These are phyloP conservation scores for Ogataea dorogensis DNA, from an alignment of 805 yeast genomes.

Conservation along the genomic window DNA sequence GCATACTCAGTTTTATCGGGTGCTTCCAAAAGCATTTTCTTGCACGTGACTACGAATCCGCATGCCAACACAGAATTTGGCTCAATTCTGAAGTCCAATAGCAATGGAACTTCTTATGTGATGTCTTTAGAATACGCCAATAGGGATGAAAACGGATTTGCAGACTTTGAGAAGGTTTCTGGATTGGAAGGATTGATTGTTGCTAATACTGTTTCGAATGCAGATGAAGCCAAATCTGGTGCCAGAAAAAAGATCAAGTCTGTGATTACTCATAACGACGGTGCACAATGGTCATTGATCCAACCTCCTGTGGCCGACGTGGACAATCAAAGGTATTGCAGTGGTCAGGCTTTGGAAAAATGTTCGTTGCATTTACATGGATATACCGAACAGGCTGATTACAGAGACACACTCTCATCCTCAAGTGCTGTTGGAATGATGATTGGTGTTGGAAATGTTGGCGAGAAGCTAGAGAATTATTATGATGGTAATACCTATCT, in stretches of 20 bases:
- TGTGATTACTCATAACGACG: slow-evolving; percentile 80
- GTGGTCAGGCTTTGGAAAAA: slow-evolving; percentile 44
- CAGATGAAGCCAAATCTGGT: slow-evolving; percentile 43
- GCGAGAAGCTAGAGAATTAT: slow-evolving; percentile 49
- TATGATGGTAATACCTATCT: slow-evolving; percentile 54
- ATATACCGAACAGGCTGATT: slow-evolving; percentile 76
- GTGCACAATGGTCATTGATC: slow-evolving; percentile 75
- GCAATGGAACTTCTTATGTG: slow-evolving; percentile 83
- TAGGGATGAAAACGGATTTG: slow-evolving; percentile 68
- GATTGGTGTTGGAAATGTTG: slow-evolving; percentile 86
- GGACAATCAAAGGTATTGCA: slow-evolving; percentile 58
- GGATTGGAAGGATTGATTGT: slow-evolving; percentile 85
- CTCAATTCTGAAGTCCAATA: slow-evolving; percentile 75
- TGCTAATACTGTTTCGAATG: slow-evolving; percentile 64
- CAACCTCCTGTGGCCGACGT: slow-evolving; percentile 67
- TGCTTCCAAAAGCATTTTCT: slow-evolving; percentile 61
- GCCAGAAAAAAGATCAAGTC: slow-evolving; percentile 60
- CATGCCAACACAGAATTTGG: slow-evolving; percentile 63
- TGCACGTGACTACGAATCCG: slow-evolving; percentile 72
- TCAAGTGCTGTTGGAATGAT: slow-evolving; percentile 82
- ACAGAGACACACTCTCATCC: slow-evolving; percentile 79
- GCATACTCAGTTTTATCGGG: slow-evolving; percentile 79
- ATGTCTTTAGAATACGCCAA: slow-evolving; percentile 66
- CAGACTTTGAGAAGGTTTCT: slow-evolving; percentile 80
- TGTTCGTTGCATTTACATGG: slow-evolving; percentile 88